These are phyloP conservation scores for Hymenoscyphus occultus DNA, from an alignment of 2,329 filamentous ascomycete genomes.

Conservation along the genomic window DNA sequence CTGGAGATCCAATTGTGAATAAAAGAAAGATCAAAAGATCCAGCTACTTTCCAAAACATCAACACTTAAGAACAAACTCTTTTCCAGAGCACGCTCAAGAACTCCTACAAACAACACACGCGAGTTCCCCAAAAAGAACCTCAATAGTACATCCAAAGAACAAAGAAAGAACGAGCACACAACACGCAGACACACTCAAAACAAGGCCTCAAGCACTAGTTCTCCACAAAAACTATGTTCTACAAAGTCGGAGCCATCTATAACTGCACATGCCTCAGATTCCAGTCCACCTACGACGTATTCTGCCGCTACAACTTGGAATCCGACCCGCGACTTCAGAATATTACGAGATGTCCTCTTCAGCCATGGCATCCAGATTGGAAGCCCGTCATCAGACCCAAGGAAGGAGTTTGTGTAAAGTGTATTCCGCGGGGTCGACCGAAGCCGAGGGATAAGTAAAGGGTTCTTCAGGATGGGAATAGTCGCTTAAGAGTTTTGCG, in stretches of 20 bases:
- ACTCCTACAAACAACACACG: no score
- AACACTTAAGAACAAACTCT: no score
- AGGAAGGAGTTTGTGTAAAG: not conserved
- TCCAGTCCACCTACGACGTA: not conserved
- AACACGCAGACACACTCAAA: not conserved
- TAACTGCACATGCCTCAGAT: not conserved
- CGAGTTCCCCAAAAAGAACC: no score
- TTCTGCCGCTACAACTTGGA: not conserved
- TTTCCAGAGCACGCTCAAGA: no score
- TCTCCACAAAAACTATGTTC: not conserved
- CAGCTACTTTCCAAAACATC: no score
- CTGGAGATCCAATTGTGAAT: no score
- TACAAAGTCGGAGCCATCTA: not conserved
- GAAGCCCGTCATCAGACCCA: not conserved
- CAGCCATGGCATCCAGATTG: not conserved
- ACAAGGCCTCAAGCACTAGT: not conserved
- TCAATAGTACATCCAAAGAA: no score
- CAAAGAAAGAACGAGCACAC: no score
- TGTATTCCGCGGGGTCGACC: not conserved
- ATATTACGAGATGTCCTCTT: not conserved
- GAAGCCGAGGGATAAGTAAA: not conserved
- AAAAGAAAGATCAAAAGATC: no score
- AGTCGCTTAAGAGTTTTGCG: no score
- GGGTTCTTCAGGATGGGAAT: no score
- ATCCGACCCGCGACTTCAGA: not conserved